Base-by-base conservation (phyloP, 306 rosid species). In the Cucurbita moschata region DNA sequence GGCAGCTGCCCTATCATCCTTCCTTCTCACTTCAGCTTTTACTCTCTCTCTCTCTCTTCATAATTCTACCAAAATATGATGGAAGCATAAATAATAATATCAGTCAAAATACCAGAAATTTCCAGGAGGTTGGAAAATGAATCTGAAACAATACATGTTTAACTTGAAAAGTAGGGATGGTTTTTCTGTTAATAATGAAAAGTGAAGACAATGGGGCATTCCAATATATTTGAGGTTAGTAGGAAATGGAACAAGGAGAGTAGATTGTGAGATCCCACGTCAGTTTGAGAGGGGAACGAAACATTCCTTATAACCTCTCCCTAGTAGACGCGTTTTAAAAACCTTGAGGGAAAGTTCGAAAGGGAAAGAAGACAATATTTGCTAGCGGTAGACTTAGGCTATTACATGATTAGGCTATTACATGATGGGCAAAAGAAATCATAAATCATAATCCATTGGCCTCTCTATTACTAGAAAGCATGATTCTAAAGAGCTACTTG, bases 1-100 rank as follows among this genome's bases (percentile, higher is more conserved):
- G 73, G 73, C 73, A 67, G 40, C 54, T 67, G 56, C 73, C 73
- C 73, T 67, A 26, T 49, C 13, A 46, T 46, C 38, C 54, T 67
- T 21, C 72, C 55, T 46, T 67, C 72, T 21, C 55, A 67, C 16
- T 67, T 43, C 54, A 67, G 53, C 39, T 67, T 44, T 26, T 44
- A 23, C 39, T 44, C 67, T 11, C 47, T 26, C 72, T 67, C 73
- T 46, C 50, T 40, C 35, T 63, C 23, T 21, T 9, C 72, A 66
- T 66, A 42, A 39, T 65, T 65, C 56, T 46, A 46, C 26, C 72
- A 46, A 63, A 63, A 46, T 67, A 67, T 46, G 55, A 46, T 21
- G 56, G 42, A 46, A 30, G 18, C 19, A 47, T 67, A 11, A 46
- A 67, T 6, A 23, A 21, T 46, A 46, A 21, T 40, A 64, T 67